These are phyloP conservation scores for Tuber umbilicatum DNA, from an alignment of 495 filamentous ascomycete genomes.

Conservation along the genomic window DNA sequence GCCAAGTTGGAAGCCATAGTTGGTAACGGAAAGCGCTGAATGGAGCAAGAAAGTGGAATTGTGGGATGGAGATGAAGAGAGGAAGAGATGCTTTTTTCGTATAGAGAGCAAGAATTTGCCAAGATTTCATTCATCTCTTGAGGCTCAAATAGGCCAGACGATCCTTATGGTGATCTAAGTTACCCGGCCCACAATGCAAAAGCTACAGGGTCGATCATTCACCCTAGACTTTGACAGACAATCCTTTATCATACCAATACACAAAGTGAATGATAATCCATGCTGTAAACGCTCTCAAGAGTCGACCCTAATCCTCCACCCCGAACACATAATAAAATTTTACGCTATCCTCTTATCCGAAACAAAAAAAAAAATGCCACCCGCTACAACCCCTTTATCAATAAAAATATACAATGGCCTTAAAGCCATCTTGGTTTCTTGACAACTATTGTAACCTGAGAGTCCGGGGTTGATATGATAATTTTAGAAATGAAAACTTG, in stretches of 20 bases:
- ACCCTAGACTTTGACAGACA: background rate
- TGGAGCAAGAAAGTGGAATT: background rate
- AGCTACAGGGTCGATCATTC: background rate
- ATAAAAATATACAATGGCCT: constrained; percentile 1
- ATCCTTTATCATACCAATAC: background rate
- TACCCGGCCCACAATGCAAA: background rate
- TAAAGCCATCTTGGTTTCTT: background rate
- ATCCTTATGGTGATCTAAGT: background rate
- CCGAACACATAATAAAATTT: background rate
- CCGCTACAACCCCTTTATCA: background rate
- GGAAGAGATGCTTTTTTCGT: background rate
- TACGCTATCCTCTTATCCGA: background rate
- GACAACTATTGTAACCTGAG: background rate
- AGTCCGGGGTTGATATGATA: background rate
- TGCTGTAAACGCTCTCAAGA: background rate
- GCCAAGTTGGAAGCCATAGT: constrained; percentile 70
- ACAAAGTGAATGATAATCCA: background rate
- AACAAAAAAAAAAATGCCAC: background rate
- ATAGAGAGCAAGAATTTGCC: constrained; percentile 12
- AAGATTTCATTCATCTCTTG: constrained; percentile 24
- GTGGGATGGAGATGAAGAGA: background rate
- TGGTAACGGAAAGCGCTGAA: constrained; percentile 6
- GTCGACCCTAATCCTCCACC: background rate
- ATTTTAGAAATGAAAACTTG: background rate
- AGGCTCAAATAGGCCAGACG: background rate